Evolutionary conservation across 2,329 filamentous ascomycete species (phyloP).

Genomic region (Paecilomyces niveus): DNA sequence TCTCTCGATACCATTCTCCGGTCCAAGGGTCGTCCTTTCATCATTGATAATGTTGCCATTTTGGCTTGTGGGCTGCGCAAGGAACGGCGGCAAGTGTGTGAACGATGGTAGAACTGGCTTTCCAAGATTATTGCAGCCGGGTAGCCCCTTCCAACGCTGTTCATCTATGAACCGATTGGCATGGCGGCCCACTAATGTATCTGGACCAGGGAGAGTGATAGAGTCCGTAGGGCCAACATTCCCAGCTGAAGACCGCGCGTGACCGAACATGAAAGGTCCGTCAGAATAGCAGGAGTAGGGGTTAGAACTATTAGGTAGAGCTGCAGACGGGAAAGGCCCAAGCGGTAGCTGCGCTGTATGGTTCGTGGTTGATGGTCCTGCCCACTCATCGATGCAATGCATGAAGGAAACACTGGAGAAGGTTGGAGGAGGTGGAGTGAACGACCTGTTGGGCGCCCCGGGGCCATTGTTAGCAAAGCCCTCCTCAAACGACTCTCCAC

Average conservation of each 20-base stretch:
- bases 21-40: not conserved
- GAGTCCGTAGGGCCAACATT: not conserved
- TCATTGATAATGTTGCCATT: not conserved
- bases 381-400: conserved; percentile 1
- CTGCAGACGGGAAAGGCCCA: not conserved
- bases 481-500: not conserved
- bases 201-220: not conserved
- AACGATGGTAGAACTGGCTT: not conserved
- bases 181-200: not conserved
- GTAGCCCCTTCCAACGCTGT: not conserved
- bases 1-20: not conserved
- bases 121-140: not conserved
- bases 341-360: not conserved
- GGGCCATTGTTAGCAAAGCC: not conserved
- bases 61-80: not conserved
- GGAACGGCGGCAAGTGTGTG: not conserved
- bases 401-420: not conserved
- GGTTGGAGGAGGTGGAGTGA: conserved; percentile 2
- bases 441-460: not conserved
- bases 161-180: not conserved
- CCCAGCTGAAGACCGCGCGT: not conserved
- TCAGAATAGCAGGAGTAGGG: not conserved
- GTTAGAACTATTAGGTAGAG: not conserved
- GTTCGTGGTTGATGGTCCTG: not conserved
- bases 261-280: conserved; percentile 3